Evolutionary conservation across 2,329 filamentous ascomycete species (phyloP), one percentile per base, ranked within the genome.

Genomic region (Tolypocladium ovalisporum): DNA sequence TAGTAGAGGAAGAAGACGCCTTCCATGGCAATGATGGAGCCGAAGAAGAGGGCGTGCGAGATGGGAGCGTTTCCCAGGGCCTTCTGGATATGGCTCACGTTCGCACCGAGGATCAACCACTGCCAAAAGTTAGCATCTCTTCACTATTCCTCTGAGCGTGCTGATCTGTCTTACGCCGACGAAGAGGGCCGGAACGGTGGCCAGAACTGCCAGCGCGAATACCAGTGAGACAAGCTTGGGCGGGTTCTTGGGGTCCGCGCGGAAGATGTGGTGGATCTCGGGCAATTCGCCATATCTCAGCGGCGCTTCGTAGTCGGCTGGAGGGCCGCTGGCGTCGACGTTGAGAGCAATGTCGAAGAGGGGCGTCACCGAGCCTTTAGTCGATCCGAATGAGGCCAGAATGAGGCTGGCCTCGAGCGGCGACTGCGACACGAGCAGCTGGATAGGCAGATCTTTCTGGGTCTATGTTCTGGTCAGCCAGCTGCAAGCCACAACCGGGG

Each of bases 1-100:
- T 97, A 97, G 80, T 99, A 99, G 63, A 96, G 75, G 77, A 94
- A 93, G 75, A 99, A 97, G 57, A 96, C 85, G 19, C 83, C 88
- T 73, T 99, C 94, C 78, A 99, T 89, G 27, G 86, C 85, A 42
- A 96, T 60, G 57, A 99, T 84, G 6, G 91, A 96, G 55, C 88
- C 89, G 64, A 95, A 88, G 78, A 97, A 99, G 37, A 91, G 72
- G 35, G 78, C 77, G 70, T 99, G 93, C 6, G 93, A 87, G 49
- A 96, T 65, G 2, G 94, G 93, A 1, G 90, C 89, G 27, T 82
- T 78, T 58, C 83, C 77, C 54, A 97, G 74, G 10, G 94, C 93
- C 69, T 88, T 87, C 55, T 82, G 72, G 1, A 94, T 73, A 69
- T 97, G 90, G 66, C 81, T 81, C 60, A 92, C 68, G 72, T 99